Evolutionary conservation across 345 rosid species (phyloP).

Genomic region (Raphanus sativus): DNA sequence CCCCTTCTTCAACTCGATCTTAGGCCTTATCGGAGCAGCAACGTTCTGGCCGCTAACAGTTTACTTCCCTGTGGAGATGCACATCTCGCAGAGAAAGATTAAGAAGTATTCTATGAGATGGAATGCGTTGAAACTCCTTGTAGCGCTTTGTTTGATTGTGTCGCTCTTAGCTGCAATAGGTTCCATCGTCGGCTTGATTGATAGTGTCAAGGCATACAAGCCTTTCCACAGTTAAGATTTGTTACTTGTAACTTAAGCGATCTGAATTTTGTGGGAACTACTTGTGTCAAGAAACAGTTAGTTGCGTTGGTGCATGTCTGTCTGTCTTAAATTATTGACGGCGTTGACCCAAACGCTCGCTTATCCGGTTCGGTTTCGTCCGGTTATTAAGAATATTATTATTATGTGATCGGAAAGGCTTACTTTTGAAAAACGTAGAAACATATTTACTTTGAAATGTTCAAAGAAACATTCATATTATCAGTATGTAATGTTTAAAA

Average conservation of each 20-base stretch:
- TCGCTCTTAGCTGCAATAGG: conserved; percentile 67
- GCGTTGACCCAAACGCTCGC: not conserved
- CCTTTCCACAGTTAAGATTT: conserved; percentile 49
- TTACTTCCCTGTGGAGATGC: conserved; percentile 82
- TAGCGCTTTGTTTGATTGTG: conserved; percentile 57
- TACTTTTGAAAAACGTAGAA: not conserved
- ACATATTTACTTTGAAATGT: not conserved
- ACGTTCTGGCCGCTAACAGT: conserved; percentile 89
- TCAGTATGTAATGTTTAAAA: not conserved
- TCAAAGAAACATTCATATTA: not conserved
- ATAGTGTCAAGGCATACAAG: conserved; percentile 56
- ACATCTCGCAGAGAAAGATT: conserved; percentile 56
- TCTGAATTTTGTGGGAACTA: not conserved
- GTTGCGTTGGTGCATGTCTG: not conserved
- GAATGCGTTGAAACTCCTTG: conserved; percentile 61
- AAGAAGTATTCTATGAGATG: conserved; percentile 57
- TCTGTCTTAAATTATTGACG: not conserved
- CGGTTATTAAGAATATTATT: not conserved
- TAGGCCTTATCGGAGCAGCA: conserved; percentile 75
- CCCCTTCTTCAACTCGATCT: conserved; percentile 85
- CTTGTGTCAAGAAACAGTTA: not conserved
- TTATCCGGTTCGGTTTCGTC: not conserved
- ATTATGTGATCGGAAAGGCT: not conserved
- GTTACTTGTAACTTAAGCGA: not conserved
- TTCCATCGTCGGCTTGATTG: conserved; percentile 61